Conservation (phyloP, 1,284 basidiomycete species). For the Sporisorium reilianum region DNA sequence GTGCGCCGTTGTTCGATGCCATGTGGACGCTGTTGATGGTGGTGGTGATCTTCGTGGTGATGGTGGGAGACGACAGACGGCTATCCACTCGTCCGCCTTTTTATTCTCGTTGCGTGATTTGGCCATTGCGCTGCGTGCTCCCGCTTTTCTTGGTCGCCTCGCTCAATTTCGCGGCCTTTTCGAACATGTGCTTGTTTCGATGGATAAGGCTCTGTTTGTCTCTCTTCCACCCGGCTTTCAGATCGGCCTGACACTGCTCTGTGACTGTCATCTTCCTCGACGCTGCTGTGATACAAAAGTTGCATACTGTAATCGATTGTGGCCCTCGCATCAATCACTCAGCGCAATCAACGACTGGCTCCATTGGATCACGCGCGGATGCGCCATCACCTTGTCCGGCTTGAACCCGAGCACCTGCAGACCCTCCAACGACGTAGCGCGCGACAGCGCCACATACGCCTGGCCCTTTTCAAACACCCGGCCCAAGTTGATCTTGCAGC, state of each 20-base stretch:
- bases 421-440: constrained; percentile 90
- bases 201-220: neutral
- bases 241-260: neutral
- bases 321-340: constrained; percentile 12
- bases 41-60: neutral
- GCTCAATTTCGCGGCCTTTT: constrained; percentile 29
- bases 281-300: too few relatives aligned
- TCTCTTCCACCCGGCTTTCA: constrained; percentile 1
- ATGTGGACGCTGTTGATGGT: constrained; percentile 2
- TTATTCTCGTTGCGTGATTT: too few relatives aligned
- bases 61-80: too few relatives aligned
- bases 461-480: constrained; percentile 72
- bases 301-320: neutral
- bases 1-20: constrained; percentile 11
- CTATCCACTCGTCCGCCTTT: too few relatives aligned
- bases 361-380: constrained; percentile 63
- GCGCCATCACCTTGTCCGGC: constrained; percentile 61
- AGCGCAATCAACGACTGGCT: constrained; percentile 47
- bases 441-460: constrained; percentile 95
- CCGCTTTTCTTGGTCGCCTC: neutral
- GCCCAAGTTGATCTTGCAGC: constrained; percentile 64
- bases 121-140: too few relatives aligned
- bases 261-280: too few relatives aligned
- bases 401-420: constrained; percentile 88
- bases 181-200: neutral